A percentile compares a stretch with the other conserved stretches of the same genome.
These are phyloP conservation scores for Phoma herbarum DNA, from an alignment of 2,329 filamentous ascomycete species.

Conservation along the genomic window DNA sequence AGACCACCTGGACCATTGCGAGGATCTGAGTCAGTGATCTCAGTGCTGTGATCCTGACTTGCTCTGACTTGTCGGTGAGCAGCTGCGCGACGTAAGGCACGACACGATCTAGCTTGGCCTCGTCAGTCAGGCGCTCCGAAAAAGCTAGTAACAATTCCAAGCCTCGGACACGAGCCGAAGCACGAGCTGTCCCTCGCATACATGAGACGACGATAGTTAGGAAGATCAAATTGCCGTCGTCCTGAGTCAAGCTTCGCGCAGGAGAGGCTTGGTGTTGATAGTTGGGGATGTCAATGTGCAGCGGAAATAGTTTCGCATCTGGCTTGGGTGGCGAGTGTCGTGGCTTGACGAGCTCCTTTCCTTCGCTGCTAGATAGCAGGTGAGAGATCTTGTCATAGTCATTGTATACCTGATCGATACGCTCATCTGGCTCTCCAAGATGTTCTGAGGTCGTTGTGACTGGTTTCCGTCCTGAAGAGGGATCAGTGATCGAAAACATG, in stretches of 20 bases:
- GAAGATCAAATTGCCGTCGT: conserved; percentile 94
- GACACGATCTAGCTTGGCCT: conserved; percentile 93
- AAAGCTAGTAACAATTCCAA: conserved; percentile 94
- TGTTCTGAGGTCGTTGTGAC: conserved; percentile 75
- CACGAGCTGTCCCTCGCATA: conserved; percentile 85
- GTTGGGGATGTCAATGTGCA: conserved; percentile 86
- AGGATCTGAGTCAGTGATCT: conserved; percentile 85
- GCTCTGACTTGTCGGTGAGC: conserved; percentile 81
- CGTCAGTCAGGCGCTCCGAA: conserved; percentile 88
- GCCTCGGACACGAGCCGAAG: conserved; percentile 85
- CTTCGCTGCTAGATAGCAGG: conserved; percentile 79
- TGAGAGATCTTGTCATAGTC: conserved; percentile 99
- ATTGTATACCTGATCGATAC: conserved; percentile 90
- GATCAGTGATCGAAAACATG: conserved; percentile 94
- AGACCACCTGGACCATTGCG: conserved; percentile 87
- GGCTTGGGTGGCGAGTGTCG: conserved; percentile 46
- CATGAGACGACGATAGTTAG: conserved; percentile 88
- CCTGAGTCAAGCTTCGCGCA: conserved; percentile 68
- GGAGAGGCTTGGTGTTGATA: conserved; percentile 75
- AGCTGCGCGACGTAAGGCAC: conserved; percentile 88
- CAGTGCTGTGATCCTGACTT: conserved; percentile 85
- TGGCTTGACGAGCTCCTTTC: conserved; percentile 51
- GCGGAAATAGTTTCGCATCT: conserved; percentile 73
- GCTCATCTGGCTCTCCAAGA: conserved; percentile 86
- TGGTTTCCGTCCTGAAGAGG: conserved; percentile 78